Evolutionary conservation across 2,329 filamentous ascomycete species (phyloP).

Genomic region (Aspergillus latus): DNA sequence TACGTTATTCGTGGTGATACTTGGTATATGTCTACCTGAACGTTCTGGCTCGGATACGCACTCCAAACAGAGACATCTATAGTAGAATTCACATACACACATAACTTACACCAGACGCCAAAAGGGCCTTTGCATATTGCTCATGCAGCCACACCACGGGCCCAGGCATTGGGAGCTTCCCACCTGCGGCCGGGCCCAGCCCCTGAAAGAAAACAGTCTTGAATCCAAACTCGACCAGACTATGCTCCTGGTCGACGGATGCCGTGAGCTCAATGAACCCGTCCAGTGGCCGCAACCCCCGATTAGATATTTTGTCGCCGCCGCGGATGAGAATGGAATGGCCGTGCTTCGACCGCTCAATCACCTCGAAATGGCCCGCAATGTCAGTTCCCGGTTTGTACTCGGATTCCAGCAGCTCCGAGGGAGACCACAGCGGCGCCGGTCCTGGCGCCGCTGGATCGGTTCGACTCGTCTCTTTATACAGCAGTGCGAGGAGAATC

Average conservation of each 20-base stretch:
- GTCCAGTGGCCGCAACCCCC: slow-evolving; percentile 12
- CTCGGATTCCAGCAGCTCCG: neutral
- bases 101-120: slow-evolving; percentile 13
- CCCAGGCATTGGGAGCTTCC: slow-evolving; percentile 9
- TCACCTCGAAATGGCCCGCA: neutral
- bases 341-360: neutral
- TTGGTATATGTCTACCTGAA: neutral
- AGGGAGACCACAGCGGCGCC: neutral
- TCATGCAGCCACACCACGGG: slow-evolving; percentile 17
- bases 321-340: slow-evolving; percentile 15
- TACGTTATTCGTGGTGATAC: too few species aligned
- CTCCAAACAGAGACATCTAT: neutral
- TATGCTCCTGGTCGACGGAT: neutral
- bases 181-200: neutral
- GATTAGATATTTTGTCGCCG: slow-evolving; percentile 13
- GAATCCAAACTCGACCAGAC: slow-evolving; percentile 15
- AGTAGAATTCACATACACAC: neutral
- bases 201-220: slow-evolving; percentile 17
- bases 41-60: neutral
- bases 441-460: too few species aligned
- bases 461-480: neutral
- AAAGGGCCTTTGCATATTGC: slow-evolving; percentile 15
- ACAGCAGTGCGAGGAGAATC: neutral
- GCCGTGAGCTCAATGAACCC: slow-evolving; percentile 14
- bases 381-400: neutral